Evolutionary conservation across 306 rosid species (phyloP).

Genomic region (Psophocarpus tetragonolobus): DNA sequence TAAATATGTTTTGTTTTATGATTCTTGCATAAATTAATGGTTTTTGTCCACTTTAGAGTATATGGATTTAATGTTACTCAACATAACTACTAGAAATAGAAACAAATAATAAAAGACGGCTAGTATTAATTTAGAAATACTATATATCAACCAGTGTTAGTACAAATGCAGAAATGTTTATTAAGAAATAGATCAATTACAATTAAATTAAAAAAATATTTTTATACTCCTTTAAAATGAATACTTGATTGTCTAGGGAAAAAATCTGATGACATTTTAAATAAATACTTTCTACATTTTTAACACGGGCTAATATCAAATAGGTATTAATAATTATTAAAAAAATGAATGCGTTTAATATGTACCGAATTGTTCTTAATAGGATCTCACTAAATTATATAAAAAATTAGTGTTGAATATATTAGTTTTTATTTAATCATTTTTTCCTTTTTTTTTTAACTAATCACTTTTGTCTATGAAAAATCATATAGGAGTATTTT

Average conservation of each 20-base stretch:
- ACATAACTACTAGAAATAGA: neutral
- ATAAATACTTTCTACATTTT: neutral
- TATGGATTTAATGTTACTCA: too few species aligned
- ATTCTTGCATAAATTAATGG: neutral
- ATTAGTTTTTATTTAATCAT: neutral
- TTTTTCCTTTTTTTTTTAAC: too few species aligned
- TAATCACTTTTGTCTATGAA: neutral
- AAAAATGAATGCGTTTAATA: neutral
- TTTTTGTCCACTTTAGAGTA: neutral
- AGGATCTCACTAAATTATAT: neutral
- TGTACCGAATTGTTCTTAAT: neutral
- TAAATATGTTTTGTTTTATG: neutral
- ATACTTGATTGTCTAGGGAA: neutral
- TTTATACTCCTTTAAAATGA: neutral
- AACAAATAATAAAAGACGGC: neutral
- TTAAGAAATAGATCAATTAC: neutral
- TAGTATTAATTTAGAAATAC: neutral
- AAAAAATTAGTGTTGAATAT: neutral
- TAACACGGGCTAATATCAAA: neutral
- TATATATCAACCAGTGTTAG: neutral
- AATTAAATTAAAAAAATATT: neutral
- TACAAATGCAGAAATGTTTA: neutral
- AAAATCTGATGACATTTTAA: neutral
- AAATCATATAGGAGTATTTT: neutral
- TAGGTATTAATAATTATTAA: neutral